These are phyloP conservation scores for Botrytis porri DNA, from an alignment of 2,329 filamentous ascomycete genomes.

Conservation along the genomic window DNA sequence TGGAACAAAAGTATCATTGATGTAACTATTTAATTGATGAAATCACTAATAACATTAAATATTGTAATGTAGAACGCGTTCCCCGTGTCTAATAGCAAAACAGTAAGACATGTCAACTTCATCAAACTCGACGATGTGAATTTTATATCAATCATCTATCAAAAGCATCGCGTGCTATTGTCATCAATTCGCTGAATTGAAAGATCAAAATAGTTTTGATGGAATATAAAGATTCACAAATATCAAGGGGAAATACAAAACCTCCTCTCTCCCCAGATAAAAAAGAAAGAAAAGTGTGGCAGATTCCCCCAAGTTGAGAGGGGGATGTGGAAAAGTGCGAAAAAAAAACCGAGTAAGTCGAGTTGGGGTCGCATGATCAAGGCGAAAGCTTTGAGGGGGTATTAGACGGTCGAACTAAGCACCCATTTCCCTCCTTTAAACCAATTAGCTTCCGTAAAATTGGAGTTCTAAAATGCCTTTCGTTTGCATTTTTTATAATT, in stretches of 20 bases:
- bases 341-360: constrained; percentile 16
- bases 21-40: not conserved
- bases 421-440: constrained; percentile 2
- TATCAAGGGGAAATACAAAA: not conserved
- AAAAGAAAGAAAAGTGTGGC: constrained; percentile 3
- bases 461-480: constrained; percentile 4
- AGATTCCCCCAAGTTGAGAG: not conserved
- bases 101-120: not conserved
- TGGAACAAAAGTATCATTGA: not conserved
- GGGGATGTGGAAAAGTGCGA: not conserved
- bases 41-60: not conserved
- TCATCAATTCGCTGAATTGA: not conserved
- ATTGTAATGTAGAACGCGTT: not conserved
- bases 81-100: not conserved
- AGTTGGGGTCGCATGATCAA: constrained; percentile 17
- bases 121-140: constrained; percentile 8
- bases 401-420: not conserved
- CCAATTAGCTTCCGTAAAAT: not conserved
- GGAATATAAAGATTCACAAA: not conserved
- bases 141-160: not conserved
- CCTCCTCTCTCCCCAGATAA: not conserved
- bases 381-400: constrained; percentile 4
- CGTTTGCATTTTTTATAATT: constrained; percentile 17
- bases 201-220: not conserved
- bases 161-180: not conserved